phyloP scores from a whole-genome alignment of 768 basidiomycete species.

The Exsudoporus frostii region DNA sequence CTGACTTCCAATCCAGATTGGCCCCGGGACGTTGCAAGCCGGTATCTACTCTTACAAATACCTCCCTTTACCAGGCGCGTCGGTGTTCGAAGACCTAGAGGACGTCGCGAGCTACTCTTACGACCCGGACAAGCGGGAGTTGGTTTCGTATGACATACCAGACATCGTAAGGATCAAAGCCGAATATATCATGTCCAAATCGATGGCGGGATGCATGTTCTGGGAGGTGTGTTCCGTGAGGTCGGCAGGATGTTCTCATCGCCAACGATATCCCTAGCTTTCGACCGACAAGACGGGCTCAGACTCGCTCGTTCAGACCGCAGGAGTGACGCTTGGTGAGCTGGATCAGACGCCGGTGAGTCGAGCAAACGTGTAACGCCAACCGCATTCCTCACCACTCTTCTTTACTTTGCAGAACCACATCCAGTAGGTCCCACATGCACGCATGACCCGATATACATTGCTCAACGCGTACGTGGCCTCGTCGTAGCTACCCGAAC shows the following conservation, averaged over 20 bases:
- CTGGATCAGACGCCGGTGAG: constrained; percentile 53
- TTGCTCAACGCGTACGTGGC: not conserved
- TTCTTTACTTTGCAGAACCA: constrained; percentile 43
- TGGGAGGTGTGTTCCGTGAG: constrained; percentile 46
- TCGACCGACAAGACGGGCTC: constrained; percentile 59
- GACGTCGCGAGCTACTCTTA: constrained; percentile 80
- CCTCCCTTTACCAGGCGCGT: constrained; percentile 61
- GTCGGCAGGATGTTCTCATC: not conserved
- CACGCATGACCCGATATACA: not conserved
- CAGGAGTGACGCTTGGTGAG: constrained; percentile 43
- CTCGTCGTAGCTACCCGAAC: constrained; percentile 50
- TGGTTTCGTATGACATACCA: constrained; percentile 77
- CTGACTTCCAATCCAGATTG: constrained; percentile 43
- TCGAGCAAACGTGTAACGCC: not conserved
- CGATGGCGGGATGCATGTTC: constrained; percentile 70
- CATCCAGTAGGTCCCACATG: constrained; percentile 40
- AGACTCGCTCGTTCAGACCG: constrained; percentile 55
- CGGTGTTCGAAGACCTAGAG: constrained; percentile 61
- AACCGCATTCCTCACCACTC: not conserved
- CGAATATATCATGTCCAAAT: constrained; percentile 58
- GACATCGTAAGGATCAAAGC: constrained; percentile 64
- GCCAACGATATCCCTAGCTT: constrained; percentile 28
- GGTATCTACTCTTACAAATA: constrained; percentile 64
- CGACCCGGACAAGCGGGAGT: constrained; percentile 58
- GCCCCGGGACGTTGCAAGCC: constrained; percentile 49